Evolutionary conservation across 108 stramenopile genomes (phyloP), one percentile per base, ranked within the genome.

Genomic region (Skeletonema costatum): DNA sequence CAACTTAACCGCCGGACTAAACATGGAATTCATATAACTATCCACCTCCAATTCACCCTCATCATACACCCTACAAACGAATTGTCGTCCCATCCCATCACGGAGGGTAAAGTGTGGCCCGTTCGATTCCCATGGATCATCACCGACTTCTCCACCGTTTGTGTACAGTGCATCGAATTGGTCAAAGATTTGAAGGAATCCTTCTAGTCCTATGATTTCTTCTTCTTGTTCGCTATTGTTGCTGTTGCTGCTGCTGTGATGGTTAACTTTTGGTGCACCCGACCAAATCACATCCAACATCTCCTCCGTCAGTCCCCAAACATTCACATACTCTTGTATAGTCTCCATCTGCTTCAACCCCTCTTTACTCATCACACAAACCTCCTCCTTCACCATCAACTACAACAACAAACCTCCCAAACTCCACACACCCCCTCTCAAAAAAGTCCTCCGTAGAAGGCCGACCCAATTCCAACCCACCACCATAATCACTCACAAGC

Each of bases 31-130:
- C 6, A 80, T 68, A 41, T 92, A 61, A 66, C 82, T 90, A 16
- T 35, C 66, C 16, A 83, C 64, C 9, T 83, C 82, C 48, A 96
- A 64, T 56, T 93, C 92, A 68, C 92, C 91, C 73, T 93, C 92
- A 58, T 80, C 71, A 53, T 93, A 93, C 12, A 77, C 63, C 21
- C 90, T 78, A 72, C 94, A 96, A n/a, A 83, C 84, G 70, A 73
- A 93, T 16, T 59, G 62, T 58, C 84, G 87, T 32, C 92, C 94
- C 9, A 68, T 65, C 11, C 67, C 68, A 77, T 96, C 95, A 16
- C 77, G 68, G 10, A 92, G 72, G 48, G 73, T 46, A 62, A 87
- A 87, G 63, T 89, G 88, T 17, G 83, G 75, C 10, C 85, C 69
- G 7, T 11, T 68, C 36, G 61, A 69, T 12, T 64, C 6, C 8